These are phyloP conservation scores for Globisporangium viniferum DNA, from an alignment of 352 stramenopile species.

Conservation along the genomic window DNA sequence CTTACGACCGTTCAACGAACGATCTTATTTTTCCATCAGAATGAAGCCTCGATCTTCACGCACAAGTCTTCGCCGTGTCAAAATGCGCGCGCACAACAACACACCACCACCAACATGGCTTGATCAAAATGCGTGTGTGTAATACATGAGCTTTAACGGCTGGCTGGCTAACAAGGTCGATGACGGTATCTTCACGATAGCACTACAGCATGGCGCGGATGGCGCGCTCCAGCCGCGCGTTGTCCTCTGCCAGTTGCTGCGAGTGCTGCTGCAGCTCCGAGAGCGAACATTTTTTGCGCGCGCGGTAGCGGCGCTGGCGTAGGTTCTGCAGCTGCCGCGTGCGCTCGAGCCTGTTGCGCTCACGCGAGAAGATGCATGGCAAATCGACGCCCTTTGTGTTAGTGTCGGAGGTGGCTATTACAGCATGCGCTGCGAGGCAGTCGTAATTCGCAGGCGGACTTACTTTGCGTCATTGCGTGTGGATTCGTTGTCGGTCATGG, in stretches of 20 bases:
- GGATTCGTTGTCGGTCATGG: neutral
- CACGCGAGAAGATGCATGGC: neutral
- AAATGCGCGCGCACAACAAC: neutral
- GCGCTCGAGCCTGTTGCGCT: conserved; percentile 24
- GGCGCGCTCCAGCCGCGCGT: conserved; percentile 9
- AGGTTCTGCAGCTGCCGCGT: conserved; percentile 40
- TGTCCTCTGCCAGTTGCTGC: conserved; percentile 1
- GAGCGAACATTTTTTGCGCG: conserved; percentile 38
- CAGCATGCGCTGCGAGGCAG: neutral
- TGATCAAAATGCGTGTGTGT: neutral
- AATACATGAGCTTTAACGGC: neutral
- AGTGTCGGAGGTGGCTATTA: neutral
- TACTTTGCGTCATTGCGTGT: neutral
- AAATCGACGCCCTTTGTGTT: neutral
- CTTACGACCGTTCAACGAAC: conserved; percentile 12
- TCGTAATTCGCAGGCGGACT: neutral
- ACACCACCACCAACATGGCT: conserved; percentile 1
- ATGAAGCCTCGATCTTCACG: neutral
- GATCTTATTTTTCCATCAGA: conserved; percentile 7
- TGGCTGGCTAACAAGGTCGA: neutral
- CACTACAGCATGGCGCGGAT: neutral
- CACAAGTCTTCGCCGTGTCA: neutral
- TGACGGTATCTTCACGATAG: neutral
- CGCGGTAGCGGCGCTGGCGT: conserved; percentile 43
- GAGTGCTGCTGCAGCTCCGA: conserved; percentile 23